Percentiles rank a stretch among this genome's conserved stretches.
These are phyloP conservation scores for Nicotiana benthamiana DNA, from an alignment of 257 asterid species.

Conservation along the genomic window DNA sequence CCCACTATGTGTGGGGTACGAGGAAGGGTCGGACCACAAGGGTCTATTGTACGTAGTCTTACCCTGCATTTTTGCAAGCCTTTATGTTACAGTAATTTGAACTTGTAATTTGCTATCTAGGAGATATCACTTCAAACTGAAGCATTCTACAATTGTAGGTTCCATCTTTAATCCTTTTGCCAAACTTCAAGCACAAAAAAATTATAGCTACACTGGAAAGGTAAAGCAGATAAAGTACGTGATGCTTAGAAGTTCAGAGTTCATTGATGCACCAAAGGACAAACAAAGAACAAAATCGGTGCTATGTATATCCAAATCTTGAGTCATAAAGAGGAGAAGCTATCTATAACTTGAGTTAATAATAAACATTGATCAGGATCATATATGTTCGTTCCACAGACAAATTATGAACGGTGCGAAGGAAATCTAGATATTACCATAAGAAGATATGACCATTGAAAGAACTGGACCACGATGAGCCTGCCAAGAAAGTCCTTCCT, in stretches of 20 bases:
- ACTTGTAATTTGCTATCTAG: not conserved
- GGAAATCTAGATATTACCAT: conserved; percentile 43
- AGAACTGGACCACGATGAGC: conserved; percentile 83
- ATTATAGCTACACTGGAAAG: not conserved
- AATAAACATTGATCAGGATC: not conserved
- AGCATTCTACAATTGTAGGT: not conserved
- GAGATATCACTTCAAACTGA: not conserved
- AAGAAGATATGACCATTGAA: conserved; percentile 63
- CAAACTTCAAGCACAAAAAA: not conserved
- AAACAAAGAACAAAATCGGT: not conserved
- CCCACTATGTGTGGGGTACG: too few species aligned
- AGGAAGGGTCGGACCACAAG: too few species aligned
- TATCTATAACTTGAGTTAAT: not conserved
- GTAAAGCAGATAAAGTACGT: not conserved
- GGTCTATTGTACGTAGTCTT: too few species aligned
- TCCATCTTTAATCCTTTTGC: not conserved
- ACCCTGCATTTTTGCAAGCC: too few species aligned
- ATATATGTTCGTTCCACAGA: not conserved
- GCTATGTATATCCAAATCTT: not conserved
- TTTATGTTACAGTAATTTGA: not conserved
- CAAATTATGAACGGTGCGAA: not conserved
- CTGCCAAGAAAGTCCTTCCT: conserved; percentile 89
- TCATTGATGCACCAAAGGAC: not conserved
- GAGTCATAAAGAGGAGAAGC: not conserved
- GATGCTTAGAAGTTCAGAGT: not conserved